Evolutionary conservation across 2,329 filamentous ascomycete species (phyloP).

Genomic region (Hymenoscyphus albidus): DNA sequence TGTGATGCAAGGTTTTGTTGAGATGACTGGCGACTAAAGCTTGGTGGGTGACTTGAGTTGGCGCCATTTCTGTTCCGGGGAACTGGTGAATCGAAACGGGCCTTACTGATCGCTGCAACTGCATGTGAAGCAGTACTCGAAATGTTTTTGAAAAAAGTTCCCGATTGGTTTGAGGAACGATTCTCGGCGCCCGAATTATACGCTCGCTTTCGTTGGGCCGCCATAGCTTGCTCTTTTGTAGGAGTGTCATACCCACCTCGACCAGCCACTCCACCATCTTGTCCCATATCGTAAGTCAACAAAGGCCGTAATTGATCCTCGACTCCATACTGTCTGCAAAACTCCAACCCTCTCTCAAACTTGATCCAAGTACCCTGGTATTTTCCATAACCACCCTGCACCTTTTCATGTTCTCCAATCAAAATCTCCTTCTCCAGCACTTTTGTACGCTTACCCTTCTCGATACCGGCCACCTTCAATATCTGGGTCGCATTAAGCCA

Average conservation of each 20-base stretch:
- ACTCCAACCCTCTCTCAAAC: constrained; percentile 86
- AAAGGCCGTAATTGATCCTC: constrained; percentile 72
- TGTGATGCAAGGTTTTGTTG: constrained; percentile 60
- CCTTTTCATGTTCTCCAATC: constrained; percentile 94
- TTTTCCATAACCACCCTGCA: constrained; percentile 97
- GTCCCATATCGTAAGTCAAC: constrained; percentile 75
- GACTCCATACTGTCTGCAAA: constrained; percentile 77
- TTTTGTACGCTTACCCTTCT: constrained; percentile 96
- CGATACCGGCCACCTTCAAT: constrained; percentile 92
- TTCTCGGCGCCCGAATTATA: constrained; percentile 74
- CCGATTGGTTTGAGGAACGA: constrained; percentile 62
- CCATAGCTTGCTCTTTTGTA: constrained; percentile 98
- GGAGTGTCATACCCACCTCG: constrained; percentile 83
- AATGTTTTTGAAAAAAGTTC: constrained; percentile 97
- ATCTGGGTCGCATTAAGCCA: constrained; percentile 99
- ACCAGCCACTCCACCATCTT: constrained; percentile 68
- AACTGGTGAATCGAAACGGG: constrained; percentile 82
- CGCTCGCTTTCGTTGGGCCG: constrained; percentile 85
- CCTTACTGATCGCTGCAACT: constrained; percentile 94
- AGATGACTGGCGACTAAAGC: constrained; percentile 69
- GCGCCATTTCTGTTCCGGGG: constrained; percentile 58
- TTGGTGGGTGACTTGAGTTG: constrained; percentile 57
- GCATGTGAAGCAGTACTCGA: constrained; percentile 89
- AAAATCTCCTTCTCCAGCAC: constrained; percentile 97
- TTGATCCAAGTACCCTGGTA: constrained; percentile 99